Evolutionary conservation across 306 rosid species (phyloP), one percentile per base, ranked within the genome.

Genomic region (Prunus mongolica): DNA sequence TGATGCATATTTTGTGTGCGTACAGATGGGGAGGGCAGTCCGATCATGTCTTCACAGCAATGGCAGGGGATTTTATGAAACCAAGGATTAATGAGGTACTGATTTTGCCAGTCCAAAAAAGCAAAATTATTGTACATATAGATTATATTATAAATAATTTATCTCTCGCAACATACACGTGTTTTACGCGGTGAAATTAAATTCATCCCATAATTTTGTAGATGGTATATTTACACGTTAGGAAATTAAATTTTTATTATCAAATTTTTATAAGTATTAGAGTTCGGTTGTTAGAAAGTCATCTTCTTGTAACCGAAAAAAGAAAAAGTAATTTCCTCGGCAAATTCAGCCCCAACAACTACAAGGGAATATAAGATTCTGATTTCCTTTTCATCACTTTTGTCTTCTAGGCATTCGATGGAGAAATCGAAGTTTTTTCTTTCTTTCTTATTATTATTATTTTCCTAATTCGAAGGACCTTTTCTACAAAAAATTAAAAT

Each of bases 51-150:
- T 95, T 90, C 46, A 0, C 5, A 2, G 0, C 45, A 16, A 78
- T 95, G 38, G 18, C 12, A 45, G 91, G 87, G 19, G 99, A 95
- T 58, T 95, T 95, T 58, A 95, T 95, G 99, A 95, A 44, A 58
- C 97, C 99, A 54, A 87, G 97, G 80, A 95, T 95, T 63, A 69
- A 78, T 12, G 97, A 89, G 99, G 98, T 90, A 85, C 75, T 24
- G 47, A 50, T 12, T 7, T 28, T 28, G 6, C 44, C 1, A 15
- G 7, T 28, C 41, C 4, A 28, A 8, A 28, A 20, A 5, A 20
- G 2, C 62, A 22, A 8, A 51, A 56, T 2, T 20, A 10, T 1
- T 52, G n/a, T 52, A 18, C 22, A 18, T 6, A 5, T 18, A 7
- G 20, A 2, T 20, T 20, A 56, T 56, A 56, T n/a, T 56, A n/a